Conservation (phyloP, 176 grass and related monocot species). For the Hsuehochloa calcarea region DNA sequence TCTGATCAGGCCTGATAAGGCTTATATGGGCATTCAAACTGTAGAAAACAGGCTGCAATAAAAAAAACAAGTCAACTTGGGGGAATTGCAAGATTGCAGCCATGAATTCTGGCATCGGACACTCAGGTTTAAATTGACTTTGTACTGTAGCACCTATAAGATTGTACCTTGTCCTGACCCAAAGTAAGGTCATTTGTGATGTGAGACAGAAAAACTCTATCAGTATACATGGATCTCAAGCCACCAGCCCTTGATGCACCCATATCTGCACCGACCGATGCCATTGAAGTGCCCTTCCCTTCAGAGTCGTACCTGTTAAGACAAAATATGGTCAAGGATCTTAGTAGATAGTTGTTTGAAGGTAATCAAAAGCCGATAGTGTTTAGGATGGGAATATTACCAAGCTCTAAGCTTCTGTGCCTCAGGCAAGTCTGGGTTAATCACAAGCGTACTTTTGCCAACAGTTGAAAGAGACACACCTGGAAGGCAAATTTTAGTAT, state of each 20-base stretch:
- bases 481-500: slow-evolving; percentile 20
- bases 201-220: slow-evolving; percentile 81
- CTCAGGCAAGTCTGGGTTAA: slow-evolving; percentile 77
- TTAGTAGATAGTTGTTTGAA: not conserved
- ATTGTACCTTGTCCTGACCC: slow-evolving; percentile 80
- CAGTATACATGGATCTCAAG: slow-evolving; percentile 73
- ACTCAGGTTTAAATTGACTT: not conserved
- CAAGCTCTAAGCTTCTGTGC: slow-evolving; percentile 60
- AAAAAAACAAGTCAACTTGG: slow-evolving; percentile 3
- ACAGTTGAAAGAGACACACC: slow-evolving; percentile 87
- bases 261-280: slow-evolving; percentile 70
- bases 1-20: slow-evolving; percentile 84
- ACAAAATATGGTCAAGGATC: slow-evolving; percentile 1
- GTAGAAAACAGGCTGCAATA: slow-evolving; percentile 71
- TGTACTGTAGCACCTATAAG: not conserved
- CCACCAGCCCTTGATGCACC: slow-evolving; percentile 45
- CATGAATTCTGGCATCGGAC: not conserved
- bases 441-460: slow-evolving; percentile 60
- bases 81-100: not conserved
- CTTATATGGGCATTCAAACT: slow-evolving; percentile 69
- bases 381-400: slow-evolving; percentile 27
- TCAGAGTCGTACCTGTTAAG: slow-evolving; percentile 78
- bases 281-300: slow-evolving; percentile 66
- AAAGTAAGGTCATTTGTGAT: slow-evolving; percentile 70
- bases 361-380: not conserved